phyloP scores from a whole-genome alignment of 768 basidiomycete genomes.

The Boletus edulis region DNA sequence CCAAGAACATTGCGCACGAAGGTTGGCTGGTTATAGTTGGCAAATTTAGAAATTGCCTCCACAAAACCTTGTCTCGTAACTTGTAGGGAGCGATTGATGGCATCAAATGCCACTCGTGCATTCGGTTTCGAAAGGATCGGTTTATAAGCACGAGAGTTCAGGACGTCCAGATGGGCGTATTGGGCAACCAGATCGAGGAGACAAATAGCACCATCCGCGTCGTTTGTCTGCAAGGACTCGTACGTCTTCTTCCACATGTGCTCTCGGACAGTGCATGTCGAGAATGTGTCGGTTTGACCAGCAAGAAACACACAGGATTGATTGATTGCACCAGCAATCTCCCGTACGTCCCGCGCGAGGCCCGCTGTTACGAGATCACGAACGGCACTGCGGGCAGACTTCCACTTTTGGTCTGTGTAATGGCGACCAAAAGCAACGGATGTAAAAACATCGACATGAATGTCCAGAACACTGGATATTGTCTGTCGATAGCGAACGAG shows the following conservation, averaged over 20 bases:
- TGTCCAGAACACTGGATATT: slow-evolving; percentile 42
- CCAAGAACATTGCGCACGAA: slow-evolving; percentile 54
- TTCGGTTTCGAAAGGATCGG: slow-evolving; percentile 32
- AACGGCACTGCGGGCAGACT: slow-evolving; percentile 37
- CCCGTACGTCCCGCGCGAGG: slow-evolving; percentile 34
- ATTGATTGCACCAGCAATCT: slow-evolving; percentile 30
- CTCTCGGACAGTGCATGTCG: slow-evolving; percentile 43
- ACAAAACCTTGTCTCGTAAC: slow-evolving; percentile 62
- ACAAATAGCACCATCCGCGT: slow-evolving; percentile 55
- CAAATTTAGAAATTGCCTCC: slow-evolving; percentile 58
- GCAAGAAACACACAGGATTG: slow-evolving; percentile 35
- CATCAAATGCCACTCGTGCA: slow-evolving; percentile 40
- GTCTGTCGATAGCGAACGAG: slow-evolving; percentile 26
- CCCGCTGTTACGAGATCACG: slow-evolving; percentile 39
- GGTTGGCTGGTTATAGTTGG: slow-evolving; percentile 57
- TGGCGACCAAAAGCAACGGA: slow-evolving; percentile 44
- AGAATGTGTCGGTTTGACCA: slow-evolving; percentile 28
- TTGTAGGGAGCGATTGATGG: slow-evolving; percentile 60
- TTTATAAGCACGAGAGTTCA: slow-evolving; percentile 53
- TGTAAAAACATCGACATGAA: slow-evolving; percentile 49
- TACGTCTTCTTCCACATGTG: slow-evolving; percentile 73
- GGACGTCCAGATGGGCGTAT: slow-evolving; percentile 63
- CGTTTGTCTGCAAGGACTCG: slow-evolving; percentile 52
- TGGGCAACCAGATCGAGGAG: slow-evolving; percentile 58
- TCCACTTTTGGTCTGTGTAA: slow-evolving; percentile 42